Conservation (phyloP, 2,329 filamentous ascomycete genomes). For the Arthrobotrys iridis region DNA sequence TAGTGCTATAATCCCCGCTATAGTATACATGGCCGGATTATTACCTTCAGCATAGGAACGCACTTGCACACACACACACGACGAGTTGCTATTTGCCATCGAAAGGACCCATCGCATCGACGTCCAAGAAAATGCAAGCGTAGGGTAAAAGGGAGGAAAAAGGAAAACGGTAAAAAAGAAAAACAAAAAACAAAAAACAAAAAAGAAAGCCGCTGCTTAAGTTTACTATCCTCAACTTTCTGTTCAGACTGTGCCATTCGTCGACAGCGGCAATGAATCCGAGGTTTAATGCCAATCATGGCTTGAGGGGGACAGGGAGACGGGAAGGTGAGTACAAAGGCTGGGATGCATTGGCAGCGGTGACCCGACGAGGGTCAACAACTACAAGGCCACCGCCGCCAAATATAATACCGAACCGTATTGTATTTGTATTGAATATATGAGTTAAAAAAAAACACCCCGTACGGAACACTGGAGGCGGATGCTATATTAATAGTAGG, state of each 20-base stretch:
- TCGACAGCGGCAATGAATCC: slow-evolving; percentile 28
- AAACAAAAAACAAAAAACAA: not conserved
- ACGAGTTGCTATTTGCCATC: slow-evolving; percentile 19
- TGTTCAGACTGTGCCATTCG: slow-evolving; percentile 7
- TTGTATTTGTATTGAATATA: slow-evolving; percentile 12
- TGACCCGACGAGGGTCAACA: slow-evolving; percentile 1
- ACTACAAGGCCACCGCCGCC: slow-evolving; percentile 11
- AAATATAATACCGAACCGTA: slow-evolving; percentile 14
- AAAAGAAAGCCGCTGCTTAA: not conserved
- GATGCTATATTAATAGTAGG: not conserved
- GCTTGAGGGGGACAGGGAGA: slow-evolving; percentile 7
- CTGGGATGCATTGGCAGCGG: slow-evolving; percentile 23
- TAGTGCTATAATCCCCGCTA: slow-evolving; percentile 39
- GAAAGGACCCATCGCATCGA: not conserved
- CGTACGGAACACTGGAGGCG: slow-evolving; percentile 8
- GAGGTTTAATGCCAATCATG: slow-evolving; percentile 36
- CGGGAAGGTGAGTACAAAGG: slow-evolving; percentile 11
- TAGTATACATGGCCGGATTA: slow-evolving; percentile 40
- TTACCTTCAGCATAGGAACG: slow-evolving; percentile 31
- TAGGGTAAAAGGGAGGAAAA: not conserved
- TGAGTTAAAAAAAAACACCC: not conserved
- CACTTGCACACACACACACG: too few relatives aligned
- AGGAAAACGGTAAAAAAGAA: not conserved
- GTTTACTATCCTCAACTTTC: not conserved
- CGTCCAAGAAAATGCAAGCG: slow-evolving; percentile 9